Evolutionary conservation across 768 basidiomycete genomes (phyloP).

Genomic region (Crepidotus variabilis): DNA sequence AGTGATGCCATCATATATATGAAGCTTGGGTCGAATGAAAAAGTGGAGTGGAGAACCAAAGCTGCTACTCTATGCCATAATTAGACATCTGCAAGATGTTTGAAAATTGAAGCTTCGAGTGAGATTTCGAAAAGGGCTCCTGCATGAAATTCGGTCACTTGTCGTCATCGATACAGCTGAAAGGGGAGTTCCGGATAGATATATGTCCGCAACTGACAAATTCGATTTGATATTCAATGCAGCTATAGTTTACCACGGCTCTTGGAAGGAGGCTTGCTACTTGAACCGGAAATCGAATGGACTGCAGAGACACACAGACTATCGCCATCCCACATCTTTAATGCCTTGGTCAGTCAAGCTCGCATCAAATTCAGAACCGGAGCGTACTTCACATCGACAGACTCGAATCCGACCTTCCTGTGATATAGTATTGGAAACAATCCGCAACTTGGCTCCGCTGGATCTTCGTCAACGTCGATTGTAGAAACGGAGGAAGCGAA

Average conservation of each 20-base stretch:
- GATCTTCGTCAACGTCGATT: not conserved
- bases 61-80: too few relatives aligned
- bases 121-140: too few relatives aligned
- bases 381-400: conserved; percentile 40
- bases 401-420: conserved; percentile 38
- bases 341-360: not conserved
- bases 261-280: conserved; percentile 9
- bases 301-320: conserved; percentile 41
- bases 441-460: conserved; percentile 39
- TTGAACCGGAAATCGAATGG: conserved; percentile 36
- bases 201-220: not conserved
- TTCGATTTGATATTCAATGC: not conserved
- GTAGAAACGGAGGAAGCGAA: not conserved
- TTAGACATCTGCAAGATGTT: too few relatives aligned
- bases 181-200: too few relatives aligned
- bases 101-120: too few relatives aligned
- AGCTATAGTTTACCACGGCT: conserved; percentile 8
- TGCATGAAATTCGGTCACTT: too few relatives aligned
- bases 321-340: conserved; percentile 38
- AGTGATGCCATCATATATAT: too few relatives aligned
- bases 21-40: too few relatives aligned
- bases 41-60: too few relatives aligned
- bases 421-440: conserved; percentile 38
- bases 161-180: too few relatives aligned
- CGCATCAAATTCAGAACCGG: not conserved